Evolutionary conservation across 179 eudicot genomes (phyloP).

Genomic region (Carnegiea gigantea): DNA sequence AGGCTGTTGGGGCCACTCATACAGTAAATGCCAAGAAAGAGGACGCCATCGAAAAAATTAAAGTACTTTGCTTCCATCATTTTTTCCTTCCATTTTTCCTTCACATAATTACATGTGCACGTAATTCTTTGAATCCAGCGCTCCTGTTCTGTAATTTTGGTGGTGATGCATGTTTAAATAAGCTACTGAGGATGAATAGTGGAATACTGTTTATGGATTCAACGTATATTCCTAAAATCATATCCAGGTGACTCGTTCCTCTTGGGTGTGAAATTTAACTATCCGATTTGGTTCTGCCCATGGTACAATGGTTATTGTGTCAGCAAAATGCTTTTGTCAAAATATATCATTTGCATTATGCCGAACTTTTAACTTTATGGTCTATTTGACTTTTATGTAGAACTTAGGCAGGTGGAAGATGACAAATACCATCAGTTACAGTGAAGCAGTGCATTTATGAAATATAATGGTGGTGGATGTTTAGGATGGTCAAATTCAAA

Average conservation of each 20-base stretch:
- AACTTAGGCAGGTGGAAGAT: too few relatives aligned
- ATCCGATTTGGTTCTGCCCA: too few relatives aligned
- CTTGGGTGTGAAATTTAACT: too few relatives aligned
- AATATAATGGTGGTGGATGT: too few relatives aligned
- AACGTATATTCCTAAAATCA: background rate
- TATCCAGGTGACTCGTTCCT: too few relatives aligned
- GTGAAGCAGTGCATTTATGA: too few relatives aligned
- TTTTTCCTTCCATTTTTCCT: background rate
- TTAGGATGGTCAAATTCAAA: background rate
- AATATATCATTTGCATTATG: too few relatives aligned
- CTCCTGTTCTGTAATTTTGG: background rate
- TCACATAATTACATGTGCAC: background rate
- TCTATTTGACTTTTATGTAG: too few relatives aligned
- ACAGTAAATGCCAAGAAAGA: conserved; percentile 65
- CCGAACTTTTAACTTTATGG: too few relatives aligned
- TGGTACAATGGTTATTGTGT: background rate
- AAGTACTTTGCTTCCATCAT: conserved; percentile 38
- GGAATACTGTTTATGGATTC: background rate
- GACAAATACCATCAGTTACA: too few relatives aligned
- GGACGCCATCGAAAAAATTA: conserved; percentile 81
- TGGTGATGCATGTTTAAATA: background rate
- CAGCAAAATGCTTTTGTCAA: background rate
- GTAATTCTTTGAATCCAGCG: background rate
- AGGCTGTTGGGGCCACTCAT: conserved; percentile 86
- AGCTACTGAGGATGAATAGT: background rate